Conservation (phyloP, 176 grass and related monocot genomes). For the Triticum urartu region DNA sequence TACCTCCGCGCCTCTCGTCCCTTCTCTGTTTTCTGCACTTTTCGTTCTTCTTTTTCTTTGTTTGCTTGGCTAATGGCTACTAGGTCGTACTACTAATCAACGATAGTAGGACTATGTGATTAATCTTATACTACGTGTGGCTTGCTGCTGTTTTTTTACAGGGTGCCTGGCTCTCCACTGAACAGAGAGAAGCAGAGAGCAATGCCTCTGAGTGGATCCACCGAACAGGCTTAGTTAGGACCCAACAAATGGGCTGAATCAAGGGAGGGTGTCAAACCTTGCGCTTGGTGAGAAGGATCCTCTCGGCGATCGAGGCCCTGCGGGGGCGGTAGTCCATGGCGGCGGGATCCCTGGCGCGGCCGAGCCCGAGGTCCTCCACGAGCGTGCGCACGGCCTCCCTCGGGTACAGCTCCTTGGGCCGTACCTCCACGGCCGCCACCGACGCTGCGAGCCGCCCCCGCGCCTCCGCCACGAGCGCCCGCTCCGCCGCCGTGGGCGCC, state of each 20-base stretch:
- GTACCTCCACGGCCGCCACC: slow-evolving; percentile 26
- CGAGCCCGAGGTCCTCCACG: slow-evolving; percentile 76
- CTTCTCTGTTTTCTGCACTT: not conserved
- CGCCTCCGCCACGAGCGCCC: slow-evolving; percentile 56
- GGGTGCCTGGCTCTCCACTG: not conserved
- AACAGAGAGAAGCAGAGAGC: not conserved
- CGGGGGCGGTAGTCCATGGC: slow-evolving; percentile 48
- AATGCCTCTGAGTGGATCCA: not conserved
- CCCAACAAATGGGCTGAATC: not conserved
- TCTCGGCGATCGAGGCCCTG: slow-evolving; percentile 65
- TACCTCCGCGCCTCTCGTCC: not conserved
- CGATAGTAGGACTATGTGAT: not conserved
- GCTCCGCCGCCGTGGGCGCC: slow-evolving; percentile 61
- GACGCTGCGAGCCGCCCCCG: slow-evolving; percentile 35
- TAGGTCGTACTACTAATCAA: not conserved
- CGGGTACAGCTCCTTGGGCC: slow-evolving; percentile 65
- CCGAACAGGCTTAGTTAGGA: not conserved
- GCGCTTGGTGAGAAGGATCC: slow-evolving; percentile 57
- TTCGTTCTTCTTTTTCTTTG: not conserved
- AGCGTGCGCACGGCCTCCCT: slow-evolving; percentile 57
- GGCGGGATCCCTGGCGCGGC: slow-evolving; percentile 37
- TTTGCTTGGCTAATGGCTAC: not conserved
- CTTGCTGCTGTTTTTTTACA: not conserved
- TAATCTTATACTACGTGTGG: not conserved
- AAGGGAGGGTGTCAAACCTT: slow-evolving; percentile 40